Evolutionary conservation across 495 filamentous ascomycete species (phyloP).

Genomic region (Daldinia grandis): DNA sequence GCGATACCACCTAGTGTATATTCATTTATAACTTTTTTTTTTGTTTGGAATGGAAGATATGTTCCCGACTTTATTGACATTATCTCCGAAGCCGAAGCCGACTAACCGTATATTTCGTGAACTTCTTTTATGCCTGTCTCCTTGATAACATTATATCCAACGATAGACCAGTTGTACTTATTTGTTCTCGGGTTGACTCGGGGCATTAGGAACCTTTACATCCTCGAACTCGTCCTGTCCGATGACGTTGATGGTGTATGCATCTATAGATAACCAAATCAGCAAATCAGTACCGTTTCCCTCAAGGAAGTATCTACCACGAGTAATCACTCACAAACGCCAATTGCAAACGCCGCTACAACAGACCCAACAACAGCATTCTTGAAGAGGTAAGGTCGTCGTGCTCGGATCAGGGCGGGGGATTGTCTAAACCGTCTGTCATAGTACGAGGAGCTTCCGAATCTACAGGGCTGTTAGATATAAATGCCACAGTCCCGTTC

Average conservation of each 20-base stretch:
- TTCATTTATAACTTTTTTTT: conserved; percentile 1
- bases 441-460: conserved; percentile 77
- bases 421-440: conserved; percentile 81
- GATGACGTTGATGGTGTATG: conserved; percentile 87
- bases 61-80: conserved; percentile 8
- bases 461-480: conserved; percentile 30
- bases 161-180: conserved; percentile 30
- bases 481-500: not conserved
- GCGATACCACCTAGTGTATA: conserved; percentile 40
- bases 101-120: not conserved
- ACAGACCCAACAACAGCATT: conserved; percentile 79
- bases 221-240: conserved; percentile 99
- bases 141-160: not conserved
- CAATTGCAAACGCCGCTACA: conserved; percentile 73
- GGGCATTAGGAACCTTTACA: conserved; percentile 81
- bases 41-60: conserved; percentile 5
- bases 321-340: conserved; percentile 74
- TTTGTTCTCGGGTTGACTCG: conserved; percentile 56
- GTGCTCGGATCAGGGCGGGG: conserved; percentile 85
- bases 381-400: conserved; percentile 89
- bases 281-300: not conserved
- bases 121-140: not conserved
- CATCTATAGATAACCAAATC: conserved; percentile 62
- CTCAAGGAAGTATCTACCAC: not conserved
- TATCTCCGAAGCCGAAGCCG: not conserved